phyloP scores from a whole-genome alignment of 495 filamentous ascomycete genomes.

The Amphirosellinia nigrospora region DNA sequence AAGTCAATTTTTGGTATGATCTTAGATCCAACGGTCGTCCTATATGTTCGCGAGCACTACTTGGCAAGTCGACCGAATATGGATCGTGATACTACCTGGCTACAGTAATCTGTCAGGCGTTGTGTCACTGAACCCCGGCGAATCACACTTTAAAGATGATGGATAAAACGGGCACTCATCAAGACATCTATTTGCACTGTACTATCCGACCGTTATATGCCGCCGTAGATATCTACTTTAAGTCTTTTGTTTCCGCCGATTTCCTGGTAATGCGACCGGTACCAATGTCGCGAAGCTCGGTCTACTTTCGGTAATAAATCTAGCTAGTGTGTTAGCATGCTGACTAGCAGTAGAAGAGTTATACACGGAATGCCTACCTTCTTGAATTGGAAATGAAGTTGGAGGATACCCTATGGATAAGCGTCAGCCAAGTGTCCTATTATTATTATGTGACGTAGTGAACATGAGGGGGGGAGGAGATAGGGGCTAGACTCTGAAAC shows the following conservation, averaged over 20 bases:
- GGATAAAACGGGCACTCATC: background rate
- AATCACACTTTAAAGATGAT: background rate
- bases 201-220: conserved; percentile 20
- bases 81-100: background rate
- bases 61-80: background rate
- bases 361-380: conserved; percentile 53
- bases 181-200: conserved; percentile 10
- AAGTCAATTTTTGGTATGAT: background rate
- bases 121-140: conserved; percentile 1
- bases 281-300: conserved; percentile 8
- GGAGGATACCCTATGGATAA: conserved; percentile 78
- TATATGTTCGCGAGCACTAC: background rate
- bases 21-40: background rate
- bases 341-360: background rate
- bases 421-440: conserved; percentile 15
- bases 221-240: conserved; percentile 11
- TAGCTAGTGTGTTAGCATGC: conserved; percentile 51
- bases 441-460: conserved; percentile 3
- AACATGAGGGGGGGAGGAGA: conserved; percentile 17
- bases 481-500: conserved; percentile 28
- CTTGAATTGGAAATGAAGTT: conserved; percentile 98
- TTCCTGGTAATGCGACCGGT: background rate
- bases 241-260: conserved; percentile 1
- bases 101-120: background rate
- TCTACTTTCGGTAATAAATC: conserved; percentile 72